phyloP scores from a whole-genome alignment of 192 early-diverging fungal genomes.

The Funneliformis mosseae region DNA sequence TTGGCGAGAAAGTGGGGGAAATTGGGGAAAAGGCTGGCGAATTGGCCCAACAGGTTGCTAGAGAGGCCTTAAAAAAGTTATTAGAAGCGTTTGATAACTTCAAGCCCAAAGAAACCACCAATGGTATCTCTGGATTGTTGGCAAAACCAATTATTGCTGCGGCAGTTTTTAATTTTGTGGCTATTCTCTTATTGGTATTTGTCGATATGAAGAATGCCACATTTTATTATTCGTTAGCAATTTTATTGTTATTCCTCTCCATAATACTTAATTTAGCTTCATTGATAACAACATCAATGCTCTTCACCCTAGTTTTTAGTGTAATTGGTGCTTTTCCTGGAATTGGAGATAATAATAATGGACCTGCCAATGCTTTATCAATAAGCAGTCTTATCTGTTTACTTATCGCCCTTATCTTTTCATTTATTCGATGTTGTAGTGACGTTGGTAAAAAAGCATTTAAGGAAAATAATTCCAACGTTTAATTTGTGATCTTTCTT shows the following conservation, averaged over 20 bases:
- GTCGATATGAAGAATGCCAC: neutral
- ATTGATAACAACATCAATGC: neutral
- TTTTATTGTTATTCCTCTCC: slow-evolving; percentile 2
- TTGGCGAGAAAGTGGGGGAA: neutral
- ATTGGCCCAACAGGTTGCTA: neutral
- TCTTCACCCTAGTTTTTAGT: slow-evolving; percentile 29
- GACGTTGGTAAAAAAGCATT: neutral
- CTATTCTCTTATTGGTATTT: slow-evolving; percentile 16
- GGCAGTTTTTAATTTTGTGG: neutral
- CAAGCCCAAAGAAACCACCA: slow-evolving; percentile 7
- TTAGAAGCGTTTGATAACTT: neutral
- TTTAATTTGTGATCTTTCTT: no score
- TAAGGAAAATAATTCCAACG: neutral
- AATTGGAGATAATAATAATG: slow-evolving; percentile 17
- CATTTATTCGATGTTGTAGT: neutral
- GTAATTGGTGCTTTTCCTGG: slow-evolving; percentile 19
- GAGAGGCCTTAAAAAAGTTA: neutral
- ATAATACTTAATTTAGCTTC: neutral
- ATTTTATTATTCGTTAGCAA: neutral
- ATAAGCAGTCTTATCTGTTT: neutral
- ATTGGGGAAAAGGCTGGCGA: neutral
- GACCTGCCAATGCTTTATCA: slow-evolving; percentile 8
- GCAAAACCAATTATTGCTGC: slow-evolving; percentile 15
- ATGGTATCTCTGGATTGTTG: slow-evolving; percentile 1
- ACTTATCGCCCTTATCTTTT: neutral